Evolutionary conservation across 2,329 filamentous ascomycete species (phyloP), one percentile per base, ranked within the genome.

Genomic region (Capronia americana): DNA sequence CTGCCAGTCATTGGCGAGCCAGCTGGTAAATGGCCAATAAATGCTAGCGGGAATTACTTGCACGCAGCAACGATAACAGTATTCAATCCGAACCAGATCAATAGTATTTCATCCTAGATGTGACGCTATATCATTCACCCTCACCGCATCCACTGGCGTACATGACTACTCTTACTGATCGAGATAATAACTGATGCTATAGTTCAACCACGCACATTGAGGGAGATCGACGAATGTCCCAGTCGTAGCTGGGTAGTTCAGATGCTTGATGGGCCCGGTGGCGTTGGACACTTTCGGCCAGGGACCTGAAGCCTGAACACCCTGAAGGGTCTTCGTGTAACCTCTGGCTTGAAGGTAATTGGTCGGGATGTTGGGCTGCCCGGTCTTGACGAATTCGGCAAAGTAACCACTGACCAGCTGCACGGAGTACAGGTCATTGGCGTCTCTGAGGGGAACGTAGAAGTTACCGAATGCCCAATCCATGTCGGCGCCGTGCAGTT

Each of bases 401-500:
- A 86, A 87, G 66, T 85, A 84, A 0, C 77, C 79, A 0, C 77
- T 78, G 4, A 79, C 78, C 17, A 85, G 71, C 68, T 85, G 82
- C 11, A 77, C 75, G 0, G 77, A 79, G 63, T 79, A 80, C 10
- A 82, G 72, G 71, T 88, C 86, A 24, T 84, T 73, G 0, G 76
- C 78, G 64, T 88, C 85, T 8, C 86, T 79, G 63, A 83, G 75
- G 0, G 80, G 78, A 6, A 79, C 71, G 50, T 69, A 67, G 30
- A 85, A 64, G 64, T 82, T 87, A 2, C 85, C 85, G 72, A 87
- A 87, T 0, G 86, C 77, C 75, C 83, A 85, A 67, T 80, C 81
- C 53, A 84, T 71, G 74, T 88, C 86, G 0, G 84, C 82, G 17
- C 84, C 86, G 71, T 88, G 86, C 66, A 86, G 84, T 30, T 82